A percentile compares a stretch with the other conserved stretches of the same genome.
Evolutionary conservation across 2,329 filamentous ascomycete species (phyloP).

Genomic region (Diplocarpon mali): DNA sequence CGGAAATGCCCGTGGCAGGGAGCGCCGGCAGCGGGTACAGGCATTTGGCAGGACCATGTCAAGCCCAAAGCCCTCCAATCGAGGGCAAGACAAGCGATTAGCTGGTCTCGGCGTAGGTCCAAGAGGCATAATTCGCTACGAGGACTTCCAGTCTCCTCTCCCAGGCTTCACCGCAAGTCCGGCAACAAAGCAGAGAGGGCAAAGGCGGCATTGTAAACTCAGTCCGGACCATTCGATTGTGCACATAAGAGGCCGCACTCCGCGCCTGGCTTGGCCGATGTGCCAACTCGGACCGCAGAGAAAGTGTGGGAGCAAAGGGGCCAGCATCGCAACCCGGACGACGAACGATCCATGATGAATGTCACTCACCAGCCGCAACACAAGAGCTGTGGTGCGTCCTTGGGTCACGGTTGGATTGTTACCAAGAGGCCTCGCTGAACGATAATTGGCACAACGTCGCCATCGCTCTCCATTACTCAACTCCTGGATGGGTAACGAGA

Average conservation of each 20-base stretch:
- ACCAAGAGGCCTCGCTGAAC: too few relatives aligned
- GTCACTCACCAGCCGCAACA: too few relatives aligned
- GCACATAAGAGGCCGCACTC: conserved; percentile 11
- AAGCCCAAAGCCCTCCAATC: conserved; percentile 4
- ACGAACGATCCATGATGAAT: conserved; percentile 12
- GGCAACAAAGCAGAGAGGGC: conserved; percentile 6
- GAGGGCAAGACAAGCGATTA: conserved; percentile 5
- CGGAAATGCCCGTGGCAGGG: not conserved
- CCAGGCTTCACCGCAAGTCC: conserved; percentile 21
- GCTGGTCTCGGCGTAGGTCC: conserved; percentile 1
- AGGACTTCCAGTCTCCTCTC: not conserved
- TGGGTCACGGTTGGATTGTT: too few relatives aligned
- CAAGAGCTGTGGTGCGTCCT: too few relatives aligned
- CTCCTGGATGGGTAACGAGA: too few relatives aligned
- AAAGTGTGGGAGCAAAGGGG: not conserved
- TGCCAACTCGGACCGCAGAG: conserved; percentile 3
- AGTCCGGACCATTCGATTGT: conserved; percentile 13
- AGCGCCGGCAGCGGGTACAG: conserved; percentile 8
- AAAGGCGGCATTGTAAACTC: conserved; percentile 13
- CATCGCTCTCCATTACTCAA: too few relatives aligned
- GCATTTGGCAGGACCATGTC: not conserved
- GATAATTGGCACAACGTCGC: too few relatives aligned
- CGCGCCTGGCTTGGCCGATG: conserved; percentile 4
- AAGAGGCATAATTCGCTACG: conserved; percentile 2
- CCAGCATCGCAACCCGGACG: not conserved